Evolutionary conservation across 2,329 filamentous ascomycete species (phyloP), one percentile per base, ranked within the genome.

Genomic region (Cephalotrichum gorgonifer): DNA sequence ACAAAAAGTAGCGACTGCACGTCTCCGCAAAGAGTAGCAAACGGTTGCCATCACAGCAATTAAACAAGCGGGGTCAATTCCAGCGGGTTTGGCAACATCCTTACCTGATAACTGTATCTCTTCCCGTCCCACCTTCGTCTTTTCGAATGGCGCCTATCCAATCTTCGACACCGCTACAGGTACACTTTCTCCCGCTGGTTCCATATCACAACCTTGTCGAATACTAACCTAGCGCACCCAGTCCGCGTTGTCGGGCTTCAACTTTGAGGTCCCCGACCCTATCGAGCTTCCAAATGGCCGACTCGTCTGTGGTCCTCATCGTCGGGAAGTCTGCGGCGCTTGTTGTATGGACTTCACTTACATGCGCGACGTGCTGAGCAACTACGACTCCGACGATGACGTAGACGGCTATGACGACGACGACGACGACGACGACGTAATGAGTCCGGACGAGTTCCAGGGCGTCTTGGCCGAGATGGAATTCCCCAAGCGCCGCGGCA

Each of bases 271-370:
- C n/a, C 30, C 30, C 35, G 35, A 14, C 17, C 41, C 41, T 43
- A 5, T 43, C 12, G 57, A 64, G 49, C 56, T 68, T 14, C 58
- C 64, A 1, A 43, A 65, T 47, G 65, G 66, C 25, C 57, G 58
- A n/a, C 48, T 69, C 26, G 61, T 66, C 47, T 68, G 67, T 45
- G 55, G 61, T 22, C 54, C 57, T 0, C 65, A 68, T 50, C 56
- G 61, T 22, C 48, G 63, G 6, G 59, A 62, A 14, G 12, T 53
- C 26, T 69, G 66, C 51, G 52, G 54, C 9, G 56, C 42, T 26
- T 69, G 66, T 50, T 60, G 56, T 27, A 56, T 57, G 3, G 64
- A 68, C 51, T 69, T 63, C 54, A 64, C 57, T 55, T 64, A 63
- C 51, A 59, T 62, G 58, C 54, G 63, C 12, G 57, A 62, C 15